Percentiles rank a stretch among this genome's conserved stretches.
phyloP scores from a whole-genome alignment of 495 filamentous ascomycete genomes.

The Tetracladium setigerum region DNA sequence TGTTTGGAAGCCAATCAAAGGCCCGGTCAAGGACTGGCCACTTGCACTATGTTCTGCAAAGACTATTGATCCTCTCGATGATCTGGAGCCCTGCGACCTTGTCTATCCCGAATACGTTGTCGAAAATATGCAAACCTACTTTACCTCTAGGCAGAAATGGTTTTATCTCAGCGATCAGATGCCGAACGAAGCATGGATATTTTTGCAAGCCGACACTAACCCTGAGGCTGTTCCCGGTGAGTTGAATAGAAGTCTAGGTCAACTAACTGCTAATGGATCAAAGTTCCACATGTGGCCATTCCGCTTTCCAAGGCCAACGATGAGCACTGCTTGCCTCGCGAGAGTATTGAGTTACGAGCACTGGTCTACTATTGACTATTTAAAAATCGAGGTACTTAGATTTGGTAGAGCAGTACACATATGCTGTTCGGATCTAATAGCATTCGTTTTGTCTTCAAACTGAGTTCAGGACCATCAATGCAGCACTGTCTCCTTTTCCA shows the following conservation, averaged over 20 bases:
- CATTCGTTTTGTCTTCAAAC: no score
- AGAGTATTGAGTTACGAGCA: neutral
- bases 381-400: no score
- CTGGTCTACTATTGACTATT: neutral
- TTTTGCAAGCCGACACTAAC: neutral
- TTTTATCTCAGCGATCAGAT: slow-evolving; percentile 1
- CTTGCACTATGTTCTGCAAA: neutral
- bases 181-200: neutral
- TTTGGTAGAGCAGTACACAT: no score
- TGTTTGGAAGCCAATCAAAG: slow-evolving; percentile 1
- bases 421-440: no score
- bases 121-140: neutral
- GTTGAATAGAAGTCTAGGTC: neutral
- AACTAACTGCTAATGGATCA: no score
- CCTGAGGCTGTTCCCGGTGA: neutral
- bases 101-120: neutral
- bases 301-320: neutral
- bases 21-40: slow-evolving; percentile 3
- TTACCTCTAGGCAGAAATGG: neutral
- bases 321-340: neutral
- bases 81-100: neutral
- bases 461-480: no score
- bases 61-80: neutral
- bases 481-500: no score
- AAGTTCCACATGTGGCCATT: neutral